Conservation (phyloP, 2,329 filamentous ascomycete genomes). For the Exophiala xenobiotica region DNA sequence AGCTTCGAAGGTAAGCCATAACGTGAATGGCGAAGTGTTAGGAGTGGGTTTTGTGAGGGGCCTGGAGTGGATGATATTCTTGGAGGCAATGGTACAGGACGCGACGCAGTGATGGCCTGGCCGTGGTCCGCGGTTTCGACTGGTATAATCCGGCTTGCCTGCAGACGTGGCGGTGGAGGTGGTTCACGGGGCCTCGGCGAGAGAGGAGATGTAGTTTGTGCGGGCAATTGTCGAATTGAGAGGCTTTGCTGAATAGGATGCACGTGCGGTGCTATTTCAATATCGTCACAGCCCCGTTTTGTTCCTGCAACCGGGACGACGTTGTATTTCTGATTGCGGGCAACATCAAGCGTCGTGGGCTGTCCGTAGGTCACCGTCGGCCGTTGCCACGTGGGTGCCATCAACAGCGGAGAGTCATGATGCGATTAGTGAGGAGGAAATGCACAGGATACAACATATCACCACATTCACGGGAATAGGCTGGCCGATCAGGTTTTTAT, state of each 20-base stretch:
- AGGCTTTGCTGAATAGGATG: not conserved
- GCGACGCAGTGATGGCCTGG: not conserved
- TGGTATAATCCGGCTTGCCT: constrained; percentile 15
- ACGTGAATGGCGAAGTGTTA: constrained; percentile 61
- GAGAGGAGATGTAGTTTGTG: not conserved
- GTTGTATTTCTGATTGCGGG: constrained; percentile 42
- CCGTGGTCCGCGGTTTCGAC: not conserved
- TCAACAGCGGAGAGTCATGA: too few species aligned
- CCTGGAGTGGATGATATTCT: constrained; percentile 33
- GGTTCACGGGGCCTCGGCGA: not conserved
- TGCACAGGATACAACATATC: too few species aligned
- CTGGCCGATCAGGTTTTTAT: too few species aligned
- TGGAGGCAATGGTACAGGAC: constrained; percentile 4
- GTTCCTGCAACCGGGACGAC: constrained; percentile 47
- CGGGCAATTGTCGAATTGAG: not conserved
- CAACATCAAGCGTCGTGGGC: constrained; percentile 47
- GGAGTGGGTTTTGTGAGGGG: constrained; percentile 43
- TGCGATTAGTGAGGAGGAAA: too few species aligned
- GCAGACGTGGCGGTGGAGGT: constrained; percentile 7
- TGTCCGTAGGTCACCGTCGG: constrained; percentile 52
- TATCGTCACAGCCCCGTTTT: constrained; percentile 45
- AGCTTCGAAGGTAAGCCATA: constrained; percentile 64
- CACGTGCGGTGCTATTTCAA: not conserved
- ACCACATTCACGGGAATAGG: too few species aligned
- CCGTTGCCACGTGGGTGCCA: constrained; percentile 15